These are phyloP conservation scores for Dimocarpus longan DNA, from an alignment of 345 rosid genomes.

Conservation along the genomic window DNA sequence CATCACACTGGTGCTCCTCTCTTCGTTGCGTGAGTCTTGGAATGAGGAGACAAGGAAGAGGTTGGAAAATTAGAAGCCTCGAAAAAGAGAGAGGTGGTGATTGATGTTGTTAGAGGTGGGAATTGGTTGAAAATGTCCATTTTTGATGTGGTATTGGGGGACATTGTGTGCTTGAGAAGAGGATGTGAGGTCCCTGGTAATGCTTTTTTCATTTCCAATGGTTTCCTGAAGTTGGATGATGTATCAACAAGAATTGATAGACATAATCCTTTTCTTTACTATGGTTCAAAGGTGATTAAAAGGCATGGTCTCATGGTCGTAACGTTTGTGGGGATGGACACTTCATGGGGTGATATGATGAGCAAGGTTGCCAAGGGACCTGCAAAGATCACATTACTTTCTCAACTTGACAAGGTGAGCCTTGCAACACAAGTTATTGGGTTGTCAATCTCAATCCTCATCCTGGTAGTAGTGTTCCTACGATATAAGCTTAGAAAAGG, in stretches of 20 bases:
- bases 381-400: background rate
- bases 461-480: conserved; percentile 1
- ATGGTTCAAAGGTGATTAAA: conserved; percentile 15
- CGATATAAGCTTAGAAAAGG: background rate
- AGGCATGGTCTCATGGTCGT: conserved; percentile 9
- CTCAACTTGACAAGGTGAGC: conserved; percentile 10
- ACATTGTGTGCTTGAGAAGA: conserved; percentile 5
- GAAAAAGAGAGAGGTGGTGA: background rate
- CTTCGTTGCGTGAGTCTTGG: background rate
- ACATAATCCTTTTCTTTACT: conserved; percentile 7
- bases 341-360: conserved; percentile 3
- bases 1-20: background rate
- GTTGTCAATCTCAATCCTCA: background rate
- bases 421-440: background rate
- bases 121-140: no score
- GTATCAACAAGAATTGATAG: background rate
- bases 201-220: conserved; percentile 7
- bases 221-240: conserved; percentile 1
- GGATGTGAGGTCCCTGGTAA: conserved; percentile 9
- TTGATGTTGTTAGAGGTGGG: conserved; percentile 5
- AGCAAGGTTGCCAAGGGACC: background rate
- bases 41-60: background rate
- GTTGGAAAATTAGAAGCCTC: background rate
- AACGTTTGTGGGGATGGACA: conserved; percentile 4
- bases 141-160: conserved; percentile 10